Conservation (phyloP, 352 stramenopile genomes). For the Elongisporangium prolatum region DNA sequence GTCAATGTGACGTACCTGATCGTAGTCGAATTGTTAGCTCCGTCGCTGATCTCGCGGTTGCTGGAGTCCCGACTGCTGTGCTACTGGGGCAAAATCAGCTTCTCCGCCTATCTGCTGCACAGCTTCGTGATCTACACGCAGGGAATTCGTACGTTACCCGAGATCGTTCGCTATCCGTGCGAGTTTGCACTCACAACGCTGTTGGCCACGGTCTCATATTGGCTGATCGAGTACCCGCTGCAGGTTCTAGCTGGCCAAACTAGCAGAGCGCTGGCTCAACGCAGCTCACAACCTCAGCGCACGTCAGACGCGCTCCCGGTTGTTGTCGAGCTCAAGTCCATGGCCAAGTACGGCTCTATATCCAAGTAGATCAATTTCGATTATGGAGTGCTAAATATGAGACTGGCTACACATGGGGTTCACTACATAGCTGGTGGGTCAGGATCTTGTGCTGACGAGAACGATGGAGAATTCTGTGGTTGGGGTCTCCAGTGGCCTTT, state of each 20-base stretch:
- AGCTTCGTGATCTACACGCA: constrained; percentile 37
- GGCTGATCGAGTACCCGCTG: constrained; percentile 37
- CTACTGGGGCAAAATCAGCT: constrained; percentile 49
- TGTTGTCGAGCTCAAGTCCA: neutral
- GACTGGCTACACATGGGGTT: neutral
- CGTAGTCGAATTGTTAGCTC: constrained; percentile 33
- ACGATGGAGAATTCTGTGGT: neutral
- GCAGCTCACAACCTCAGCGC: neutral
- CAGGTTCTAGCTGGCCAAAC: constrained; percentile 26
- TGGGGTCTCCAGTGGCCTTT: neutral
- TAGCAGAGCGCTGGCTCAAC: constrained; percentile 13
- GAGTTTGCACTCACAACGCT: constrained; percentile 22
- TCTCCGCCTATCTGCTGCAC: constrained; percentile 47
- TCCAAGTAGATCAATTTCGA: neutral
- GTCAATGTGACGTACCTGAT: constrained; percentile 27
- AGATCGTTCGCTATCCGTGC: neutral
- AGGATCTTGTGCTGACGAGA: neutral
- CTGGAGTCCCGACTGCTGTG: constrained; percentile 36
- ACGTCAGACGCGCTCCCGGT: neutral
- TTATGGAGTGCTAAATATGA: neutral
- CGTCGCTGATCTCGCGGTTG: constrained; percentile 24
- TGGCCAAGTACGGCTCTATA: neutral
- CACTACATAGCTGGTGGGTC: neutral
- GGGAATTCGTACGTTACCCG: neutral
- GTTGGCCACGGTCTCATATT: constrained; percentile 29